Conservation (phyloP, 2,329 filamentous ascomycete genomes). For the Cylindrodendrum hubeiense region DNA sequence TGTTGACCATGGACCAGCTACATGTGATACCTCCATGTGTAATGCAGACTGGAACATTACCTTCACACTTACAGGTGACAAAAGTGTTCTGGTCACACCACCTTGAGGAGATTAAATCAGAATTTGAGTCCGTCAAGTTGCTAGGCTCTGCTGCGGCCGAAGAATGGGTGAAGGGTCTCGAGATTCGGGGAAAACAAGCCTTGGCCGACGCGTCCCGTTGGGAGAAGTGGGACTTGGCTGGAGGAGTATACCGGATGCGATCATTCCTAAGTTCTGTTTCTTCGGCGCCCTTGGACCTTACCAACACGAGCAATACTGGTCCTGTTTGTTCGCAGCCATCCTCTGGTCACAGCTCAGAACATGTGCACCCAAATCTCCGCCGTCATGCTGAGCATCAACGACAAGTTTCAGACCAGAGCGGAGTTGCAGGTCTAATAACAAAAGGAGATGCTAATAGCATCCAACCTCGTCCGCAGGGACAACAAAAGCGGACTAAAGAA, state of each 20-base stretch:
- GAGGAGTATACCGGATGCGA: slow-evolving; percentile 55
- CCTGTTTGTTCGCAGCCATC: not conserved
- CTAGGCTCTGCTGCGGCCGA: slow-evolving; percentile 77
- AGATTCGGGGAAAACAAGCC: slow-evolving; percentile 69
- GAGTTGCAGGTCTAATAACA: slow-evolving; percentile 10
- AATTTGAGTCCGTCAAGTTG: slow-evolving; percentile 73
- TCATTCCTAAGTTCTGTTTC: slow-evolving; percentile 26
- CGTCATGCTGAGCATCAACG: slow-evolving; percentile 13
- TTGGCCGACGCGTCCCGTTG: slow-evolving; percentile 75
- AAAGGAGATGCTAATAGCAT: slow-evolving; percentile 16
- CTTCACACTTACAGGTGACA: slow-evolving; percentile 63
- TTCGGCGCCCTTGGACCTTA: not conserved
- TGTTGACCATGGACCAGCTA: slow-evolving; percentile 72
- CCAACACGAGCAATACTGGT: not conserved
- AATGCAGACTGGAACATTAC: slow-evolving; percentile 63
- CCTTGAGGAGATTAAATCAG: slow-evolving; percentile 70
- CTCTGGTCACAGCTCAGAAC: slow-evolving; percentile 7
- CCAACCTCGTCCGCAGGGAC: slow-evolving; percentile 23
- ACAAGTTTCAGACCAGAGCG: slow-evolving; percentile 8
- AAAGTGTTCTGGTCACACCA: slow-evolving; percentile 77
- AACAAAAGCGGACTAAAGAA: slow-evolving; percentile 67
- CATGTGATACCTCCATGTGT: slow-evolving; percentile 69
- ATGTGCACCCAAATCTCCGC: not conserved
- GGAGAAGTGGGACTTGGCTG: slow-evolving; percentile 77
- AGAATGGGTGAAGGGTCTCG: slow-evolving; percentile 84